Percentiles rank a stretch among this genome's conserved stretches.
phyloP scores from a whole-genome alignment of 208 protist species.

The Acanthamoeba healyi region DNA sequence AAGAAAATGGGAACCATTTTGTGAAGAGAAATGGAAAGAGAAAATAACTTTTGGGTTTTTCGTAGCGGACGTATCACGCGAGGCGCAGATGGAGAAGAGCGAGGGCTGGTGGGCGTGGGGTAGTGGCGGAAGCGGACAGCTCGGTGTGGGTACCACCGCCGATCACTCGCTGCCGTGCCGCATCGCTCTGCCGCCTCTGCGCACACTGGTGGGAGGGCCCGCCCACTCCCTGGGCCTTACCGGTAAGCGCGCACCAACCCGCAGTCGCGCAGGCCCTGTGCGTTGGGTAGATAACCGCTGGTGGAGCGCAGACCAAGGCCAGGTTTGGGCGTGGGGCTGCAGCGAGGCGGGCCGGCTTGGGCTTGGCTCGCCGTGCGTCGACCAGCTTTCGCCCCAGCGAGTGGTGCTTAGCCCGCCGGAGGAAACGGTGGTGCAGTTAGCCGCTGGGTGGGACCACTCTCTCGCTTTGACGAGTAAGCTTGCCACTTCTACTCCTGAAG shows the following conservation, averaged over 20 bases:
- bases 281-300: not conserved
- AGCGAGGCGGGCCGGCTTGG: constrained; percentile 8
- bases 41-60: too few species aligned
- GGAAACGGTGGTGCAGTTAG: constrained; percentile 1
- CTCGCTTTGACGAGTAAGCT: not conserved
- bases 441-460: constrained; percentile 40
- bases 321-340: constrained; percentile 48
- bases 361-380: not conserved
- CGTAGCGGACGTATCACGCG: too few species aligned
- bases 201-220: not conserved
- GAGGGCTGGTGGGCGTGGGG: constrained; percentile 33
- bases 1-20: too few species aligned
- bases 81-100: not conserved
- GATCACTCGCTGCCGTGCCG: not conserved
- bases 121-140: not conserved
- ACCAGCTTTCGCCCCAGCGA: not conserved
- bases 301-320: not conserved
- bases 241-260: not conserved
- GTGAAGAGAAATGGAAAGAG: not conserved
- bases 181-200: too few species aligned
- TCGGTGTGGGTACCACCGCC: not conserved
- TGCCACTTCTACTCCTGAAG: not conserved
- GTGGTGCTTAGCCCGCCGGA: not conserved
- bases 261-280: not conserved
- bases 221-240: constrained; percentile 39